Percentiles rank a stretch among this genome's conserved stretches.
Evolutionary conservation across 306 rosid species (phyloP).

Genomic region (Castanospermum australe): DNA sequence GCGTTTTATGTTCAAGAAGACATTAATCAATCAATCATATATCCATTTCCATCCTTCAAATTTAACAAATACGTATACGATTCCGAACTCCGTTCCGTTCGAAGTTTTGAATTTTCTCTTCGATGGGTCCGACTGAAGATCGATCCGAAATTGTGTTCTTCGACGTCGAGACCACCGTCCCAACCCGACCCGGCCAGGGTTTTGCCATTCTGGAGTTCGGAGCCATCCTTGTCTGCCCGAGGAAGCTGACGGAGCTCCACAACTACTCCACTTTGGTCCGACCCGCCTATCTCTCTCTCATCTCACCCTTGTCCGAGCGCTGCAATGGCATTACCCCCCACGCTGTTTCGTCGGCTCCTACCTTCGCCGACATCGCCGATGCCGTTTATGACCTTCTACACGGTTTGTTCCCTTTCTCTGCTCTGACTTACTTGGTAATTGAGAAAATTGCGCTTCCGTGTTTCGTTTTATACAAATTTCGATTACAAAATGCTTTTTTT

Average conservation of each 20-base stretch:
- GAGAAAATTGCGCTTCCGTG: background rate
- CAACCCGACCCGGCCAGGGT: conserved; percentile 60
- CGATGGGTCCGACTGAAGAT: conserved; percentile 54
- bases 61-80: no score
- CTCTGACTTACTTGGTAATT: background rate
- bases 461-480: background rate
- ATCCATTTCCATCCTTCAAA: no score
- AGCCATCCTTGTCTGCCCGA: conserved; percentile 84
- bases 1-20: conserved; percentile 15
- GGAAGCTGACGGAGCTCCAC: conserved; percentile 74
- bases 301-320: conserved; percentile 66
- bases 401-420: conserved; percentile 41
- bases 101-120: background rate
- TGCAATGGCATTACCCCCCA: conserved; percentile 76
- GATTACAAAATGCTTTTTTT: no score
- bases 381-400: conserved; percentile 79
- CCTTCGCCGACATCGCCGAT: conserved; percentile 64
- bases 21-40: background rate
- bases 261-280: conserved; percentile 66
- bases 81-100: background rate
- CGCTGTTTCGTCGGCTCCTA: conserved; percentile 64
- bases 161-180: conserved; percentile 90
- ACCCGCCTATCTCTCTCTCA: conserved; percentile 65
- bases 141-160: conserved; percentile 85
- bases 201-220: conserved; percentile 78